Evolutionary conservation across 1,284 basidiomycete genomes (phyloP), one percentile per base, ranked within the genome.

Genomic region (Golubevia sp.): DNA sequence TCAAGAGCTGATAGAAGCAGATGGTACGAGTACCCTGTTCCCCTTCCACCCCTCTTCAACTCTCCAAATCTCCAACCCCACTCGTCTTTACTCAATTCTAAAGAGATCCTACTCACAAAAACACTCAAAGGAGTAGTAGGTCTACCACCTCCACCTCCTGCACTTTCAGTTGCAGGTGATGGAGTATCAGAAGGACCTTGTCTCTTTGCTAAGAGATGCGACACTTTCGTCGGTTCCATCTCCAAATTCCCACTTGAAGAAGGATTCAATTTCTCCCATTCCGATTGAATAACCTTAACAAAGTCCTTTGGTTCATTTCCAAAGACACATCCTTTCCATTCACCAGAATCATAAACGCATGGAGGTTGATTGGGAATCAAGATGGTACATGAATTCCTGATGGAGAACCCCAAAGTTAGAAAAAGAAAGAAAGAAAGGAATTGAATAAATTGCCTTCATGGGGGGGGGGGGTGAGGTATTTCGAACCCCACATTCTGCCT

Each of bases 71-170:
- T n/a, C n/a, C n/a, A n/a, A n/a, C n/a, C n/a, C n/a, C n/a, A n/a
- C n/a, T n/a, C n/a, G n/a, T n/a, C n/a, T n/a, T n/a, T n/a, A n/a
- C n/a, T n/a, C n/a, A n/a, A n/a, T n/a, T n/a, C n/a, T n/a, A n/a
- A n/a, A n/a, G n/a, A n/a, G n/a, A n/a, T n/a, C n/a, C n/a, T n/a
- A 76, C 74, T 76, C 70, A 76, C 73, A 59, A 77, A 77, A 25
- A 75, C 73, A 59, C 72, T 74, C 6, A 74, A 67, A 2, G 74
- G 73, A n/a, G 73, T 68, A 26, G 64, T 56, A 1, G 67, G 70
- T 11, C 63, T 64, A 2, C 55, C 51, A 50, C 62, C 61, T 23
- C 56, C 59, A 38, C 61, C 66, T 50, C 23, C 58, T 55, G 4
- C 30, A 3, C 5, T 5, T 5, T 3, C 11, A 61, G 18, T 52